Evolutionary conservation across 345 rosid genomes (phyloP).

Genomic region (Eucalyptus regnans): DNA sequence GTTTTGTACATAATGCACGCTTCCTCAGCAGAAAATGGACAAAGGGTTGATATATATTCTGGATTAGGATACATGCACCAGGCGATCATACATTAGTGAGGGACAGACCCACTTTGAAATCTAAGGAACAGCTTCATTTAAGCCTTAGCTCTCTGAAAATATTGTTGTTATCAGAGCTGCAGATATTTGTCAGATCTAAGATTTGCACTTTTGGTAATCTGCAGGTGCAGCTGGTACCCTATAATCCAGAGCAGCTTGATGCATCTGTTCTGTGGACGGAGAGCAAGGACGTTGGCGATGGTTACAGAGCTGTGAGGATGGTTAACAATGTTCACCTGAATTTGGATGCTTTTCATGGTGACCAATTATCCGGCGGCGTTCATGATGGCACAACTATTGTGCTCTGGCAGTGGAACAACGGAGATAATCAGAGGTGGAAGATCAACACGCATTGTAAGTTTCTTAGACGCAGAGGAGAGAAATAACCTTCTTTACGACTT

Average conservation of each 20-base stretch:
- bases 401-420: conserved; percentile 82
- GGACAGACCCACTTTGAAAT: not conserved
- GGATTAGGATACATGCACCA: not conserved
- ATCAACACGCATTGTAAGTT: not conserved
- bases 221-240: conserved; percentile 56
- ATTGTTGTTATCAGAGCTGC: not conserved
- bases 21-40: not conserved
- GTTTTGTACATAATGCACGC: not conserved
- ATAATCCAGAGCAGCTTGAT: conserved; percentile 48
- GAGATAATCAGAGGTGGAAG: conserved; percentile 90
- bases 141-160: not conserved
- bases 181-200: not conserved
- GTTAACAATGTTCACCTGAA: conserved; percentile 52
- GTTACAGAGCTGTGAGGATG: conserved; percentile 55
- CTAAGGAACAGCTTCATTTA: not conserved
- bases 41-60: not conserved
- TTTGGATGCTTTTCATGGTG: conserved; percentile 81
- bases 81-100: not conserved
- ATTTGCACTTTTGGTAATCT: not conserved
- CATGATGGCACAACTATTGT: conserved; percentile 62
- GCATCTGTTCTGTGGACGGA: conserved; percentile 60
- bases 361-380: conserved; percentile 57
- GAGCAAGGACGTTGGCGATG: conserved; percentile 47
- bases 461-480: not conserved
- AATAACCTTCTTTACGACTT: not conserved